Conservation (phyloP, 306 rosid genomes). For the Sesbania bispinosa region DNA sequence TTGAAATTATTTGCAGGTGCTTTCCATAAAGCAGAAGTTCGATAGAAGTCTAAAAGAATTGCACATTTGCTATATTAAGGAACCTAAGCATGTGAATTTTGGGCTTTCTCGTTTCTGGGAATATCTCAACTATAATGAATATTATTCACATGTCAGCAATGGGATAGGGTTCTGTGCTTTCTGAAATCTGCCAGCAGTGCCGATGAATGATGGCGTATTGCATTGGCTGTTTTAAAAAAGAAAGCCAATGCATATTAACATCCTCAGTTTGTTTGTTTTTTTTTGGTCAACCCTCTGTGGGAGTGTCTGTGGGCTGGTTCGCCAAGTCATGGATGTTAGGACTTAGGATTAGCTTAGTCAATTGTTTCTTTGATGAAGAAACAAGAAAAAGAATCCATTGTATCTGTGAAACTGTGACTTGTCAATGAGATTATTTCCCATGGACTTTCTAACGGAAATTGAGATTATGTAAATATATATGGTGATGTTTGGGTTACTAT, state of each 20-base stretch:
- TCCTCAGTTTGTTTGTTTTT: no score
- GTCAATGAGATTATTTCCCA: not conserved
- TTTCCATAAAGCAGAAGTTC: conserved; percentile 61
- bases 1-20: conserved; percentile 55
- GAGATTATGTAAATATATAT: conserved; percentile 7
- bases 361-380: not conserved
- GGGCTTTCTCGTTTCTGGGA: conserved; percentile 85
- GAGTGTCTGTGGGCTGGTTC: conserved; percentile 1
- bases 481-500: not conserved
- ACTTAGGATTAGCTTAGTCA: conserved; percentile 6
- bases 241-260: no score
- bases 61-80: conserved; percentile 57
- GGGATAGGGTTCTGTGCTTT: conserved; percentile 36
- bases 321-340: not conserved
- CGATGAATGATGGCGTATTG: not conserved
- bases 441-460: not conserved
- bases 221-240: not conserved
- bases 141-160: conserved; percentile 50
- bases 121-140: conserved; percentile 65
- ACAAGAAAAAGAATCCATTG: not conserved
- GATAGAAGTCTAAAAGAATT: conserved; percentile 69
- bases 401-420: not conserved
- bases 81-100: conserved; percentile 60
- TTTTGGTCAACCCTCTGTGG: no score
- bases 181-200: conserved; percentile 12